Conservation (phyloP, 2,329 filamentous ascomycete genomes). For the Verticillium alfalfae region DNA sequence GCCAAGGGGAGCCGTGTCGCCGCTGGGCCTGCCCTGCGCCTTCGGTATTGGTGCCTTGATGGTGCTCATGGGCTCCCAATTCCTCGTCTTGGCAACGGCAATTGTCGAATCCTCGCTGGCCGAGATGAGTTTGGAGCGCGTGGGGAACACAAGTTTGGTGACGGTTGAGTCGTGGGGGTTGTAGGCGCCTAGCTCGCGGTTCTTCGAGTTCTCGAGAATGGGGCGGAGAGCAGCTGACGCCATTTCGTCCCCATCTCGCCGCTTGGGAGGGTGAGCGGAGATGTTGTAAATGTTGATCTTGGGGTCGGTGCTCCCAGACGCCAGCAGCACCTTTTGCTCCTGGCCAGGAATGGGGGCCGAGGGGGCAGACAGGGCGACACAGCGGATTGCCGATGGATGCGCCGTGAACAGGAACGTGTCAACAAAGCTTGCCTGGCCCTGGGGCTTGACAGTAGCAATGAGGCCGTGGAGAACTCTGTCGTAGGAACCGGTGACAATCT, state of each 20-base stretch:
- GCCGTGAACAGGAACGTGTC: constrained; percentile 96
- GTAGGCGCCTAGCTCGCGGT: constrained; percentile 81
- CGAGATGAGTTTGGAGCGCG: constrained; percentile 81
- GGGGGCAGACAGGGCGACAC: constrained; percentile 76
- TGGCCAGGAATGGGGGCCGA: constrained; percentile 57
- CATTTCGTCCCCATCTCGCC: constrained; percentile 52
- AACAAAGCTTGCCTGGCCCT: constrained; percentile 57
- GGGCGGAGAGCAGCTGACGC: constrained; percentile 66
- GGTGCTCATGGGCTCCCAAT: constrained; percentile 81
- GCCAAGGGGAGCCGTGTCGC: constrained; percentile 80
- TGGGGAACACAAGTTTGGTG: constrained; percentile 75
- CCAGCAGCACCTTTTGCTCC: constrained; percentile 79
- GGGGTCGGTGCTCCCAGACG: constrained; percentile 89
- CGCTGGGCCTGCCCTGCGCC: constrained; percentile 71
- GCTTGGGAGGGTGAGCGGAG: constrained; percentile 60
- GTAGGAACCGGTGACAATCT: constrained; percentile 90
- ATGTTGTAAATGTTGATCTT: constrained; percentile 92
- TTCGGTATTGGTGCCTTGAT: constrained; percentile 89
- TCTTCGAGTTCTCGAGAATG: constrained; percentile 78
- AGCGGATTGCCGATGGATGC: constrained; percentile 84
- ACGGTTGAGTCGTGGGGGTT: constrained; percentile 82
- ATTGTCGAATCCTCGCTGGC: constrained; percentile 88
- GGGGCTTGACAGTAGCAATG: constrained; percentile 61
- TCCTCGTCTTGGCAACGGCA: constrained; percentile 77
- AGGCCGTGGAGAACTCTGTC: constrained; percentile 89